Percentiles rank a stretch among this genome's conserved stretches.
phyloP scores from a whole-genome alignment of 2,329 filamentous ascomycete genomes.

The Penicillium sp. region DNA sequence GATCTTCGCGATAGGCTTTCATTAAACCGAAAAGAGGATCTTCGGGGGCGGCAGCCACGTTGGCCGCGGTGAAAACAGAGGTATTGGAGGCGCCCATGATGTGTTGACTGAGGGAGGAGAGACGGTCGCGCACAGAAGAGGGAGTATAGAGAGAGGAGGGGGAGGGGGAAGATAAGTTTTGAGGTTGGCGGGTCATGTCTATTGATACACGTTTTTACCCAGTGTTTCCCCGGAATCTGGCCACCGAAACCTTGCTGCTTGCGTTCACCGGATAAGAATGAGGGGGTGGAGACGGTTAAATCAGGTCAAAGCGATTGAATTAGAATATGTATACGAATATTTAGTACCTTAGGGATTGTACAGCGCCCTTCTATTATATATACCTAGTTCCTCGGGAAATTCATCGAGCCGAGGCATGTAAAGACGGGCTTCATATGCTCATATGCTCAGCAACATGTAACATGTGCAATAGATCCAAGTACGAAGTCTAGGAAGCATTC shows the following conservation, averaged over 20 bases:
- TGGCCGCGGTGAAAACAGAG: slow-evolving; percentile 68
- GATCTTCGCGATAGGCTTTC: slow-evolving; percentile 78
- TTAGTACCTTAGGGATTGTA: neutral
- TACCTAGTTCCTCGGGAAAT: slow-evolving; percentile 1
- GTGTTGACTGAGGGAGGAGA: slow-evolving; percentile 47
- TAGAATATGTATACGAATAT: neutral
- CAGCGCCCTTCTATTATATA: neutral
- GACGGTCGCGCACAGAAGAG: slow-evolving; percentile 26
- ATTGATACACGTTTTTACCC: neutral
- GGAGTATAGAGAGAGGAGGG: neutral
- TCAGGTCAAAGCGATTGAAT: slow-evolving; percentile 8
- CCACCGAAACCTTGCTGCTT: slow-evolving; percentile 30
- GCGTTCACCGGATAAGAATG: slow-evolving; percentile 33
- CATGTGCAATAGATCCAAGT: neutral
- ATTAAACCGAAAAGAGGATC: slow-evolving; percentile 93
- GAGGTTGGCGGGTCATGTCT: slow-evolving; percentile 17
- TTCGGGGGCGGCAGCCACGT: slow-evolving; percentile 84
- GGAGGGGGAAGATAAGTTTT: slow-evolving; percentile 11
- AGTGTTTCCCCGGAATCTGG: slow-evolving; percentile 21
- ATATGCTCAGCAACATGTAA: neutral
- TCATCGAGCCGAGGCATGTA: slow-evolving; percentile 6
- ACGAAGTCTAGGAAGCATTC: neutral
- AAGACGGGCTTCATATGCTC: slow-evolving; percentile 11
- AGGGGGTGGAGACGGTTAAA: slow-evolving; percentile 17
- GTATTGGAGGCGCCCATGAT: slow-evolving; percentile 58